Percentiles rank a stretch among this genome's conserved stretches.
Conservation (phyloP, 352 stramenopile genomes). For the Globisporangium canariense region DNA sequence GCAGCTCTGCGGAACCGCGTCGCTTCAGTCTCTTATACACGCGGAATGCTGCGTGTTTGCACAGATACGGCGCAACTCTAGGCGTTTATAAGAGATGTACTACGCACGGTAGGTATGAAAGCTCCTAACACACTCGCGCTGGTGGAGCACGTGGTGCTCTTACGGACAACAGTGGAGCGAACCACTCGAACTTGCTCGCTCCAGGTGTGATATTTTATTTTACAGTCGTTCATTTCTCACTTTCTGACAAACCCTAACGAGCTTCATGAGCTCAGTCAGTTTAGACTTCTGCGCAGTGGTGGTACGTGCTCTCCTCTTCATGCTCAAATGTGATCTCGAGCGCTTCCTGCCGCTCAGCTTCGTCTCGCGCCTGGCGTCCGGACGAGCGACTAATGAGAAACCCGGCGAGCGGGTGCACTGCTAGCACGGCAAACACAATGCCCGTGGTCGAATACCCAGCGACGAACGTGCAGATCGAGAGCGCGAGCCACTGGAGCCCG, state of each 20-base stretch:
- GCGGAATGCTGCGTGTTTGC: no score
- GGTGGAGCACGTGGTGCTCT: no score
- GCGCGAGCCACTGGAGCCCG: slow-evolving; percentile 4
- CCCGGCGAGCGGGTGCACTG: slow-evolving; percentile 4
- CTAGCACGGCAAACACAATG: slow-evolving; percentile 7
- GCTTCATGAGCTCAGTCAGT: not conserved
- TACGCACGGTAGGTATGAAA: no score
- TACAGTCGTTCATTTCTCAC: no score
- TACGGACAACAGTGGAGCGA: no score
- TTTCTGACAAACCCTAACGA: not conserved
- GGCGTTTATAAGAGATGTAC: no score
- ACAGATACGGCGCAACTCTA: no score
- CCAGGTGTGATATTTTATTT: no score
- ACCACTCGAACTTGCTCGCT: no score
- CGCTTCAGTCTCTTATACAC: no score
- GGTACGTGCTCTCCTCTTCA: slow-evolving; percentile 9
- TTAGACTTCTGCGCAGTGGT: slow-evolving; percentile 12
- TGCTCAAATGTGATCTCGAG: slow-evolving; percentile 12
- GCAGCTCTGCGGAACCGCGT: no score
- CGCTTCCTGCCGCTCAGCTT: slow-evolving; percentile 12
- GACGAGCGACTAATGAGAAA: slow-evolving; percentile 6
- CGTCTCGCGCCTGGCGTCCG: slow-evolving; percentile 10
- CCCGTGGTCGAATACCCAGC: not conserved
- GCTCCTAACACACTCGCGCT: no score
- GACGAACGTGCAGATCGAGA: slow-evolving; percentile 4